Base-by-base conservation (phyloP, 305 asterid genomes). In the Fraxinus sp. region DNA sequence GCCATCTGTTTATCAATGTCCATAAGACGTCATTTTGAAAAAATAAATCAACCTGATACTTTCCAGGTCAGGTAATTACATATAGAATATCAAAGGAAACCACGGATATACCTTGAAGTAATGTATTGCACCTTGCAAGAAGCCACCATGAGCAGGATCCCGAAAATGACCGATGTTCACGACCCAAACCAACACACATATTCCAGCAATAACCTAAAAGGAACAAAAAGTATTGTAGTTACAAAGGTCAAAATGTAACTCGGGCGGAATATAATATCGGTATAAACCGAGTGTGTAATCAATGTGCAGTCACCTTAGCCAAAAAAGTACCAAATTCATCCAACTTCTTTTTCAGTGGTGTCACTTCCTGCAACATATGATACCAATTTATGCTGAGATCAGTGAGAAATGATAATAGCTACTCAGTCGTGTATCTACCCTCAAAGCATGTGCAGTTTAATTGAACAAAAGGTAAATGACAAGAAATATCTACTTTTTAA, bases 91-190 rank as follows among this genome's bases (percentile, higher is more conserved):
- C 37, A 13, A 68, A 68, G 74, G 74, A 64, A 68, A 68, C 74
- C 36, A 66, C 9, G 5, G 44, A 24, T 55, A 59, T 91, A 96
- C 99, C 98, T 97, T 97, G 85, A 97, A 94, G 89, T 97, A 97
- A 87, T 97, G 99, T 84, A 97, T 93, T 62, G 98, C 99, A 78
- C 99, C 99, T 82, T 89, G 91, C 68, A 94, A 79, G 91, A 96
- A 90, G 76, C 99, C 98, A 82, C 98, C 99, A 86, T 97, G 99
- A 59, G 94, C 94, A 87, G 98, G 97, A 88, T 97, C 99, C 46
- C 97, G 92, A 81, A 94, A 97, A 87, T 97, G 99, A 76, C 98
- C 97, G 79, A 97, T 97, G 90, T 97, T 94, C 84, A 97, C 99
- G 79, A 94, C 84, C 99, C 99, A 97, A 83, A 97, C 99, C 89